Evolutionary conservation across 1,284 basidiomycete species (phyloP).

Genomic region (Malassezia sympodialis): DNA sequence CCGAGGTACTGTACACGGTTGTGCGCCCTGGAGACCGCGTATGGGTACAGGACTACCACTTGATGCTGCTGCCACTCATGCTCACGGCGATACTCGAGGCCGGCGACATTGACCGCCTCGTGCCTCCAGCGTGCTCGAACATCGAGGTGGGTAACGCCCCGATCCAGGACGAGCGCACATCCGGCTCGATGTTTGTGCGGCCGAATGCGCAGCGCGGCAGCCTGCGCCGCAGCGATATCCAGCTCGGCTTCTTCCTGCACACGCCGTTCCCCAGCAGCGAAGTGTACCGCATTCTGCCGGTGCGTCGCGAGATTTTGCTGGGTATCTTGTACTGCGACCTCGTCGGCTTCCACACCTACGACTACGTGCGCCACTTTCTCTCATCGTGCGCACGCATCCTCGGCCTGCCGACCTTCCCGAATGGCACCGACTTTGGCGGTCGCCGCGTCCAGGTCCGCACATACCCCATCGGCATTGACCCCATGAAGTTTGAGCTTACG

Average conservation of each 20-base stretch:
- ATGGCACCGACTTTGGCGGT: slow-evolving; percentile 87
- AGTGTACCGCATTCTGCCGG: slow-evolving; percentile 88
- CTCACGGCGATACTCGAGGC: slow-evolving; percentile 72
- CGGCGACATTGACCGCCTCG: slow-evolving; percentile 10
- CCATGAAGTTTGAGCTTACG: slow-evolving; percentile 75
- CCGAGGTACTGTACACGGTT: slow-evolving; percentile 70
- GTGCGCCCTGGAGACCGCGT: slow-evolving; percentile 73
- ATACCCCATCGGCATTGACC: slow-evolving; percentile 97
- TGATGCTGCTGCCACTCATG: slow-evolving; percentile 94
- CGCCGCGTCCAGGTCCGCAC: slow-evolving; percentile 92
- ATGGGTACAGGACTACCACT: slow-evolving; percentile 62
- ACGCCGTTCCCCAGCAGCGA: slow-evolving; percentile 97
- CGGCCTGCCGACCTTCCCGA: slow-evolving; percentile 91
- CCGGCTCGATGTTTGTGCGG: not conserved
- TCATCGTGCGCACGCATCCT: slow-evolving; percentile 95
- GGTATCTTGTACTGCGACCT: slow-evolving; percentile 92
- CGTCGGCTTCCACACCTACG: slow-evolving; percentile 84
- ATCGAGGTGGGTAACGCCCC: slow-evolving; percentile 3
- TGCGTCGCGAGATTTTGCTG: slow-evolving; percentile 87
- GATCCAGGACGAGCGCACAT: not conserved
- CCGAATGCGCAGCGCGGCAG: not conserved
- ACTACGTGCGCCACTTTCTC: slow-evolving; percentile 97
- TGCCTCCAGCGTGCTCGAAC: slow-evolving; percentile 10
- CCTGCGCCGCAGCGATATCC: slow-evolving; percentile 35
- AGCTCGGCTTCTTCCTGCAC: slow-evolving; percentile 93